Evolutionary conservation across 2,329 filamentous ascomycete species (phyloP), one percentile per base, ranked within the genome.

Genomic region (Exserohilum turcica): DNA sequence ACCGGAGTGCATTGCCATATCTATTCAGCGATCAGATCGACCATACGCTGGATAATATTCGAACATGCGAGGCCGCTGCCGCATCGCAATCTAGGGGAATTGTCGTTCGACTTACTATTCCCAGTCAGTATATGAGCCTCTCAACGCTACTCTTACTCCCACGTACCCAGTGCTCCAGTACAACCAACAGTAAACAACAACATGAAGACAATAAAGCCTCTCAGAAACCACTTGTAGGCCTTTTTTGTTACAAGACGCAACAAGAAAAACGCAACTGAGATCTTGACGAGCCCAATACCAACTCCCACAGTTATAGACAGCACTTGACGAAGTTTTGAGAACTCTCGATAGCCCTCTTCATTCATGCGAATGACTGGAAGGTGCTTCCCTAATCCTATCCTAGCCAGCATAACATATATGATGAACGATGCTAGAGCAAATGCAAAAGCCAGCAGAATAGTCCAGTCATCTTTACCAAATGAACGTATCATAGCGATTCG

Each of bases 401-500:
- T 60, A 1, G 72, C 70, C 60, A 82, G 76, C 19, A 76, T 69
- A 6, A 79, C 64, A 52, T 83, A 81, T 16, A 21, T 31, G 13
- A 43, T 19, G 13, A 32, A 43, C 16, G 28, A 19, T 8, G 40
- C 40, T 29, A 18, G 32, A 8, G 40, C 40, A 19, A 43, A 31
- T 8, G 18, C 29, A 63, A 74, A 72, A 5, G 79, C 76, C 4
- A 69, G 54, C 2, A 77, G 48, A 57, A 82, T 81, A 5, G 77
- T 57, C 56, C 74, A 78, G 61, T 83, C 82, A 69, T 84, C 82
- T 31, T 74, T 63, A 2, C 81, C 80, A 40, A 79, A 72, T 27
- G 77, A 78, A 15, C 75, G 78, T 39, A 84, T 73, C 68, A 83
- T 77, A 7, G 69, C 62, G 2, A 75, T 24, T 8, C 81, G 76